Conservation (phyloP, 148 eudicot species). For the Rhododendron vialii region DNA sequence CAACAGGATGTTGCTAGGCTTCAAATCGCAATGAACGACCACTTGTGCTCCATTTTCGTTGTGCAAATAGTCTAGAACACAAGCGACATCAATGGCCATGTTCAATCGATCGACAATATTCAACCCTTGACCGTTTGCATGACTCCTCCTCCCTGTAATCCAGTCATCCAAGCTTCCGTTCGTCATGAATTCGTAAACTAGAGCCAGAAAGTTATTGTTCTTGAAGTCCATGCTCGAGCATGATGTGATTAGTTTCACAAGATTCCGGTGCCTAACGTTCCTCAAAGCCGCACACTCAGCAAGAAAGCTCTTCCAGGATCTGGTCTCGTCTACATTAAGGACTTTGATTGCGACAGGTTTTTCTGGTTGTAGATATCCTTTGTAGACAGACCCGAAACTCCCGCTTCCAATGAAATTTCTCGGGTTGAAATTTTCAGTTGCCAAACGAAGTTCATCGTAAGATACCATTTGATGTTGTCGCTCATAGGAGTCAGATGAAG, state of each 20-base stretch:
- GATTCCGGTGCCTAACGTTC: slow-evolving; percentile 33
- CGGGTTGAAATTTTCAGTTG: slow-evolving; percentile 9
- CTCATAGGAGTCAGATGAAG: slow-evolving; percentile 2
- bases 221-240: slow-evolving; percentile 33
- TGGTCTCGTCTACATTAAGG: slow-evolving; percentile 8
- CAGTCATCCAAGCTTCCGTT: slow-evolving; percentile 41
- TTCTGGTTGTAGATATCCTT: slow-evolving; percentile 11
- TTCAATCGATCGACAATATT: slow-evolving; percentile 34
- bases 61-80: slow-evolving; percentile 51
- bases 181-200: slow-evolving; percentile 31
- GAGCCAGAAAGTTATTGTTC: slow-evolving; percentile 28
- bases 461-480: slow-evolving; percentile 12
- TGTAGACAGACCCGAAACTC: slow-evolving; percentile 37
- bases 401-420: slow-evolving; percentile 15
- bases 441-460: slow-evolving; percentile 7
- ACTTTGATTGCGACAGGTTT: slow-evolving; percentile 26
- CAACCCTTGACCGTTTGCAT: slow-evolving; percentile 31
- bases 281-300: slow-evolving; percentile 32
- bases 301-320: slow-evolving; percentile 22
- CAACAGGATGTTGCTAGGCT: slow-evolving; percentile 59
- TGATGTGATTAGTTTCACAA: slow-evolving; percentile 30
- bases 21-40: slow-evolving; percentile 69
- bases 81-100: slow-evolving; percentile 45
- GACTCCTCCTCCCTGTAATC: slow-evolving; percentile 29
- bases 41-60: slow-evolving; percentile 40